Evolutionary conservation across 2,329 filamentous ascomycete genomes (phyloP).

Genomic region (Torrubiellomyces zombiae): DNA sequence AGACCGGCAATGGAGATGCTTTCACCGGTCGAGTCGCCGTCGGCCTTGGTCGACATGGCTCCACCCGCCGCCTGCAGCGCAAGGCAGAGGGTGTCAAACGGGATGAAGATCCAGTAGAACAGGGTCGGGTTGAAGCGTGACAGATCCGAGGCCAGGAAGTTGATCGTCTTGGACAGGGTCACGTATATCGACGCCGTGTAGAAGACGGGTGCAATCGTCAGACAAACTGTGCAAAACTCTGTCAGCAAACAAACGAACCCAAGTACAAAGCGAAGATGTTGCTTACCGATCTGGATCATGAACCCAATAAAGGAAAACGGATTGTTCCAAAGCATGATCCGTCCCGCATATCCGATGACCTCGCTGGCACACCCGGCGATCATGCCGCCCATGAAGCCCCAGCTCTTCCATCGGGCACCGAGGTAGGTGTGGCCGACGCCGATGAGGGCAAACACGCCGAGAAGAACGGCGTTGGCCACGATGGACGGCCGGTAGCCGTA

Average conservation of each 20-base stretch:
- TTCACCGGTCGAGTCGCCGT: conserved; percentile 21
- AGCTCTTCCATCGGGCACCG: conserved; percentile 29
- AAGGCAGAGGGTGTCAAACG: conserved; percentile 39
- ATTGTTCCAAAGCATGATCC: conserved; percentile 38
- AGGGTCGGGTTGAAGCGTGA: conserved; percentile 26
- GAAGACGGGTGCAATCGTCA: conserved; percentile 32
- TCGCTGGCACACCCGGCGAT: conserved; percentile 38
- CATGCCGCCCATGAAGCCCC: conserved; percentile 35
- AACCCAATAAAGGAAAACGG: conserved; percentile 43
- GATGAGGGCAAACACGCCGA: conserved; percentile 29
- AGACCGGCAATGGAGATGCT: conserved; percentile 33
- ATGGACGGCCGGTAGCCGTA: conserved; percentile 39
- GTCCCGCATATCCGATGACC: conserved; percentile 44
- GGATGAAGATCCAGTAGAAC: conserved; percentile 33
- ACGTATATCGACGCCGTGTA: conserved; percentile 51
- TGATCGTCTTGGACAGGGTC: conserved; percentile 30
- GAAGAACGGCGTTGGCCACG: conserved; percentile 33
- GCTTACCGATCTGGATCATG: conserved; percentile 45
- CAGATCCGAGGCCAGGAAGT: conserved; percentile 21
- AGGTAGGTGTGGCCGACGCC: conserved; percentile 23
- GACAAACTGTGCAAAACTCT: conserved; percentile 23
- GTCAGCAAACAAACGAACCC: neutral
- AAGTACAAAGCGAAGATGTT: neutral
- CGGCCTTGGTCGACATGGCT: conserved; percentile 28
- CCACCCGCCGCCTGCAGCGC: conserved; percentile 40